Evolutionary conservation across 1,284 basidiomycete species (phyloP).

Genomic region (Fomes fomentarius): DNA sequence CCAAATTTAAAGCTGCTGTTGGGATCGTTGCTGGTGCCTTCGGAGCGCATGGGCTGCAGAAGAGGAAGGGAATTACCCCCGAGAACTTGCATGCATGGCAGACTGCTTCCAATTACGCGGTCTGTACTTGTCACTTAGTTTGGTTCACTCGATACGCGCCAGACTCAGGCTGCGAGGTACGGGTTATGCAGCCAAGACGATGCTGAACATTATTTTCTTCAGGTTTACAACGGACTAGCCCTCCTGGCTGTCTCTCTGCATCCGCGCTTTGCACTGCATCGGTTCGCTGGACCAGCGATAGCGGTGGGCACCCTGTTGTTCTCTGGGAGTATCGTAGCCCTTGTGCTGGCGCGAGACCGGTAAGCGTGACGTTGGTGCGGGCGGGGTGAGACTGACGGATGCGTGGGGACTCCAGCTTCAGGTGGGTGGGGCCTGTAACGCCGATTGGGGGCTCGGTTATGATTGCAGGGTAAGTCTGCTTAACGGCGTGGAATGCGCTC

Average conservation of each 20-base stretch:
- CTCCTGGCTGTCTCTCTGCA: slow-evolving; percentile 75
- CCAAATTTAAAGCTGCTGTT: slow-evolving; percentile 44
- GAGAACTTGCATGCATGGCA: slow-evolving; percentile 63
- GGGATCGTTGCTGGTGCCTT: slow-evolving; percentile 74
- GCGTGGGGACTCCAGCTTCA: slow-evolving; percentile 44
- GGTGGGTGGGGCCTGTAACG: slow-evolving; percentile 73
- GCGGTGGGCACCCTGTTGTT: slow-evolving; percentile 66
- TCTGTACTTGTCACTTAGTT: slow-evolving; percentile 40
- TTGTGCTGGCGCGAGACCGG: slow-evolving; percentile 64
- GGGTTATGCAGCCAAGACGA: background rate
- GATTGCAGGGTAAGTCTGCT: slow-evolving; percentile 75
- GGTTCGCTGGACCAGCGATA: slow-evolving; percentile 75
- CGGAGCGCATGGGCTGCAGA: slow-evolving; percentile 66
- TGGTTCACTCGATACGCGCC: no score
- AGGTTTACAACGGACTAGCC: slow-evolving; percentile 82
- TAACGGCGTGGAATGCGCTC: background rate
- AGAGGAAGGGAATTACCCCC: slow-evolving; percentile 49
- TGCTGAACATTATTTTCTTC: background rate
- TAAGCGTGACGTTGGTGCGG: slow-evolving; percentile 33
- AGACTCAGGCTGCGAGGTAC: no score
- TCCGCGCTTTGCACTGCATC: slow-evolving; percentile 63
- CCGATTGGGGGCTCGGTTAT: slow-evolving; percentile 75
- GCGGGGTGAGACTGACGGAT: background rate
- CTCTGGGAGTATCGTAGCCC: slow-evolving; percentile 70
- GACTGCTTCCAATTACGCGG: slow-evolving; percentile 67